Evolutionary conservation across 2,329 filamentous ascomycete genomes (phyloP).

Genomic region (Lasiodiplodia gonubiensis): DNA sequence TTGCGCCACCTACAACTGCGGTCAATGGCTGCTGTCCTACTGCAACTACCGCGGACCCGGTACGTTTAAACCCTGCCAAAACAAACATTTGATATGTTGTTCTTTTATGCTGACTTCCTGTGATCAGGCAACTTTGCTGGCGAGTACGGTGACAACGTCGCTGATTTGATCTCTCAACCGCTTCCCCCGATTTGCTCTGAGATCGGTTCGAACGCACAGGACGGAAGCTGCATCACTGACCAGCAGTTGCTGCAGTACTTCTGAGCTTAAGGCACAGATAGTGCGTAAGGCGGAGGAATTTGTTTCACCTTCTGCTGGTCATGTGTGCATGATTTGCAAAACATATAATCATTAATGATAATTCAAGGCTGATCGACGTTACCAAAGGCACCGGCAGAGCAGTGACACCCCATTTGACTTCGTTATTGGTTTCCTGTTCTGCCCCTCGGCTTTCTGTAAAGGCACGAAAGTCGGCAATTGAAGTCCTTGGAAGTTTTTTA

Average conservation of each 20-base stretch:
- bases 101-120: slow-evolving; percentile 44
- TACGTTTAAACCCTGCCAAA: slow-evolving; percentile 46
- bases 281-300: not conserved
- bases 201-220: not conserved
- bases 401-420: too few relatives aligned
- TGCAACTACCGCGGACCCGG: slow-evolving; percentile 84
- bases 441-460: too few relatives aligned
- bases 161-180: not conserved
- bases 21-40: slow-evolving; percentile 64
- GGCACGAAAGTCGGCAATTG: too few relatives aligned
- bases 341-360: not conserved
- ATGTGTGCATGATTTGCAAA: slow-evolving; percentile 1
- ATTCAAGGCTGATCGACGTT: not conserved
- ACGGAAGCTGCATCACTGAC: slow-evolving; percentile 16
- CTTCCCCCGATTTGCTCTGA: slow-evolving; percentile 27
- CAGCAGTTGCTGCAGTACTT: slow-evolving; percentile 6
- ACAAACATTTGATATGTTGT: slow-evolving; percentile 55
- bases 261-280: not conserved
- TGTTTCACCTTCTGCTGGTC: not conserved
- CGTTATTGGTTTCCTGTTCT: too few relatives aligned
- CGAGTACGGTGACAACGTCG: slow-evolving; percentile 61
- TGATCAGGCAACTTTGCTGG: slow-evolving; percentile 58
- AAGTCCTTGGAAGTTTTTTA: too few relatives aligned
- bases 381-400: not conserved
- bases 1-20: slow-evolving; percentile 38